A percentile compares a stretch with the other conserved stretches of the same genome.
Conservation (phyloP, 2,329 filamentous ascomycete species). For the Trichoderma breve region DNA sequence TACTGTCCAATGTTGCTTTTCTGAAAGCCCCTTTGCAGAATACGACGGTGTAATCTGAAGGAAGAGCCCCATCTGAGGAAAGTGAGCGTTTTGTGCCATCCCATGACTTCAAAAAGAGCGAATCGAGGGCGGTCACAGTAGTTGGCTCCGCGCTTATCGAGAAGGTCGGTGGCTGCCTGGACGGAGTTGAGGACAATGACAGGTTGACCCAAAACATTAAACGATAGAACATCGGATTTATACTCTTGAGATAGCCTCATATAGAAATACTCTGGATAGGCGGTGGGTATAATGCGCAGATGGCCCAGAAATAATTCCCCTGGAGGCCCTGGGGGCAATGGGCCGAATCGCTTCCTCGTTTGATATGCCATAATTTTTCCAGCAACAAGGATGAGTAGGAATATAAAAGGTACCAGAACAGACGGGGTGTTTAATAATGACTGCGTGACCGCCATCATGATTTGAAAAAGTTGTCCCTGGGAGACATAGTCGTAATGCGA, state of each 20-base stretch:
- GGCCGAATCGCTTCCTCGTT: constrained; percentile 16
- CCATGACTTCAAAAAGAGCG: constrained; percentile 43
- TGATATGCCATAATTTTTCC: not conserved
- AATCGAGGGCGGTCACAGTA: constrained; percentile 47
- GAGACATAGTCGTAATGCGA: not conserved
- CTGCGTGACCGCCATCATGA: constrained; percentile 15
- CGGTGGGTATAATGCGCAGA: constrained; percentile 40
- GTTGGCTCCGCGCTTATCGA: constrained; percentile 45
- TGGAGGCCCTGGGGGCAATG: constrained; percentile 35
- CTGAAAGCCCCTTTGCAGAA: constrained; percentile 45
- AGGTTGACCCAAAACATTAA: constrained; percentile 34
- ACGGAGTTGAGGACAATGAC: constrained; percentile 46
- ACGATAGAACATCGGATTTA: constrained; percentile 43
- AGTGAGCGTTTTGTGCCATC: constrained; percentile 46
- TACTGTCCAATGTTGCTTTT: constrained; percentile 38
- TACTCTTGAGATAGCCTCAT: constrained; percentile 43
- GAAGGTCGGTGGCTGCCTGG: constrained; percentile 42
- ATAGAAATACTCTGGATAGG: constrained; percentile 34
- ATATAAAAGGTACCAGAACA: constrained; percentile 10
- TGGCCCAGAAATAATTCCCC: constrained; percentile 44
- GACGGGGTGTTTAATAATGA: not conserved
- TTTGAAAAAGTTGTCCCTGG: not conserved
- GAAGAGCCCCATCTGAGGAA: constrained; percentile 43
- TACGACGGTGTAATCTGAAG: constrained; percentile 44
- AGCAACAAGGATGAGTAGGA: constrained; percentile 17